Evolutionary conservation across 805 yeast genomes (phyloP).

Genomic region (Lipomyces kockii): DNA sequence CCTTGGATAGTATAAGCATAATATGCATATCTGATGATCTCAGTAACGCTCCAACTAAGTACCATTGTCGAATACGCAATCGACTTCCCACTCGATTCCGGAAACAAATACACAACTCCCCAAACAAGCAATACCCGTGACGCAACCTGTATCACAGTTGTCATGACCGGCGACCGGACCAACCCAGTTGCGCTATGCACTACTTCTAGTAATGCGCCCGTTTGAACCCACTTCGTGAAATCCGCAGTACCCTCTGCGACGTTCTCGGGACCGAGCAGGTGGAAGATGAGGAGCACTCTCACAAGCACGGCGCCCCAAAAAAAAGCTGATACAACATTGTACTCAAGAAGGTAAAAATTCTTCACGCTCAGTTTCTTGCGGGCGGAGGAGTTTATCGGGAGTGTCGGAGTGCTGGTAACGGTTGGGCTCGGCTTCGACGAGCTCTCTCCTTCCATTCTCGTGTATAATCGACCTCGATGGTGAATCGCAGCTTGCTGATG

Average conservation of each 20-base stretch:
- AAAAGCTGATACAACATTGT: conserved; percentile 59
- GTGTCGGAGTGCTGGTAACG: neutral
- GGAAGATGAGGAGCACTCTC: conserved; percentile 50
- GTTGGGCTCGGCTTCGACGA: neutral
- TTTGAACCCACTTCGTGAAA: conserved; percentile 70
- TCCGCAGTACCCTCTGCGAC: conserved; percentile 64
- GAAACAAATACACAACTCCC: conserved; percentile 79
- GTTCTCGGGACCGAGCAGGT: conserved; percentile 64
- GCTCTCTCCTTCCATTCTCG: neutral
- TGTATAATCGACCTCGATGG: neutral
- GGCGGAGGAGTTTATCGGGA: neutral
- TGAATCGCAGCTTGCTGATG: neutral
- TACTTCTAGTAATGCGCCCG: conserved; percentile 79
- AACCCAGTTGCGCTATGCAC: conserved; percentile 65
- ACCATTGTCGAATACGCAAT: conserved; percentile 66
- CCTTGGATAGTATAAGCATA: conserved; percentile 71
- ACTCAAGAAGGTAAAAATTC: conserved; percentile 48
- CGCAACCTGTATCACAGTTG: conserved; percentile 85
- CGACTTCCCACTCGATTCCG: conserved; percentile 66
- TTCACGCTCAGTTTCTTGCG: conserved; percentile 4
- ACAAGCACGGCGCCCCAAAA: conserved; percentile 59
- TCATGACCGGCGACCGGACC: conserved; percentile 82
- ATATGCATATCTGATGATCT: conserved; percentile 83
- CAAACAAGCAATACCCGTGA: conserved; percentile 81
- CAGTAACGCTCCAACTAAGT: conserved; percentile 93